Percentiles rank a stretch among this genome's conserved stretches.
Evolutionary conservation across 208 protist species (phyloP).

Genomic region (Leishmania aethiopica): DNA sequence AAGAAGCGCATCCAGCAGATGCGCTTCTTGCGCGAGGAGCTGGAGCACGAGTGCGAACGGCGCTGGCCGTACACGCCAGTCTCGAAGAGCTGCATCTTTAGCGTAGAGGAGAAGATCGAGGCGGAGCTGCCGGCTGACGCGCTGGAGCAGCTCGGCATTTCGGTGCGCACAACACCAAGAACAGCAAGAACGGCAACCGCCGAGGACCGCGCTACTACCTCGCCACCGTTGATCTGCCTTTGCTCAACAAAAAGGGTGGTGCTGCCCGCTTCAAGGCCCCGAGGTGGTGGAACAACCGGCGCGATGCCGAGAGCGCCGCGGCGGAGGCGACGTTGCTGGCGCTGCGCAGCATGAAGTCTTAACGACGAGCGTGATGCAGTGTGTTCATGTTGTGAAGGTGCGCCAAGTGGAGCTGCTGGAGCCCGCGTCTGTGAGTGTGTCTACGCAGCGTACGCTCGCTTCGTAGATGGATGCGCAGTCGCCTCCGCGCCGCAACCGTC

Average conservation of each 20-base stretch:
- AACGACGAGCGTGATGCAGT: background rate
- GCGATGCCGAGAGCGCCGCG: slow-evolving; percentile 58
- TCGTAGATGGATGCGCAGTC: background rate
- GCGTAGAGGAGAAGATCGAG: slow-evolving; percentile 52
- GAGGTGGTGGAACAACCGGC: slow-evolving; percentile 49
- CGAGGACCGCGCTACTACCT: slow-evolving; percentile 61
- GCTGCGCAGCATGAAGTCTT: slow-evolving; percentile 47
- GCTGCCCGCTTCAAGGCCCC: slow-evolving; percentile 48
- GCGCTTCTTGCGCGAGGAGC: slow-evolving; percentile 59
- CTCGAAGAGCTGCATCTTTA: slow-evolving; percentile 65
- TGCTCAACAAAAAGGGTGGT: slow-evolving; percentile 68
- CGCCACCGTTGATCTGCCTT: slow-evolving; percentile 61
- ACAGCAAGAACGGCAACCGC: slow-evolving; percentile 40
- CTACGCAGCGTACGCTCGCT: background rate
- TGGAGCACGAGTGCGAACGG: slow-evolving; percentile 57
- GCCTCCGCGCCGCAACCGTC: background rate
- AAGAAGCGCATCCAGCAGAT: slow-evolving; percentile 55
- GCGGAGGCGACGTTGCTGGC: slow-evolving; percentile 53
- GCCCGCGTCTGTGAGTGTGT: background rate
- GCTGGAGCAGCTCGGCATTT: slow-evolving; percentile 36
- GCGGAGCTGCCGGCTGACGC: slow-evolving; percentile 43
- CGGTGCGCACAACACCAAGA: slow-evolving; percentile 27
- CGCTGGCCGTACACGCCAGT: slow-evolving; percentile 77
- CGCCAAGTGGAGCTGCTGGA: background rate
- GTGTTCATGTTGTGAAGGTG: background rate